Percentiles rank a stretch among this genome's conserved stretches.
phyloP scores from a whole-genome alignment of 495 filamentous ascomycete genomes.

The Aspergillus panamensis region DNA sequence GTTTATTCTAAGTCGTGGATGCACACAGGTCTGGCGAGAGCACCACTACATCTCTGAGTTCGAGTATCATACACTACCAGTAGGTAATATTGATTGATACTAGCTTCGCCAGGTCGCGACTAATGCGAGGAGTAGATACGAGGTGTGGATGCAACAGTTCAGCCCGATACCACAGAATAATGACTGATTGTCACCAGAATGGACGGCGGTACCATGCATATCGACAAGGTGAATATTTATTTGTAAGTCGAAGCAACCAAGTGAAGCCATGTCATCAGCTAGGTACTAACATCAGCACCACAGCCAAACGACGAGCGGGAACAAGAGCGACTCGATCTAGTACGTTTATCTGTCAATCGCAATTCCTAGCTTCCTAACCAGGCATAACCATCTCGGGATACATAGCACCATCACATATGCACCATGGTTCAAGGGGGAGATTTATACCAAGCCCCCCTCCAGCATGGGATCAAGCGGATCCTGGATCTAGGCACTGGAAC shows the following conservation, averaged over 20 bases:
- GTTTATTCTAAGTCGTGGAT: not conserved
- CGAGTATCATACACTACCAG: slow-evolving; percentile 19
- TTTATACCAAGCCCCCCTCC: slow-evolving; percentile 51
- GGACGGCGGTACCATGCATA: slow-evolving; percentile 21
- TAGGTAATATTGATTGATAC: not conserved
- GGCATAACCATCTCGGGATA: not conserved
- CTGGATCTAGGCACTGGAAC: slow-evolving; percentile 48
- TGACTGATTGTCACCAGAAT: slow-evolving; percentile 6
- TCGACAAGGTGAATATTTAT: slow-evolving; percentile 18
- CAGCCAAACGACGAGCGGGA: slow-evolving; percentile 41
- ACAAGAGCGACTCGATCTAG: slow-evolving; percentile 62
- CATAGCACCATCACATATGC: slow-evolving; percentile 45
- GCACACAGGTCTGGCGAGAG: not conserved
- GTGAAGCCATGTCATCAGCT: not conserved
- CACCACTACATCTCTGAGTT: slow-evolving; percentile 13
- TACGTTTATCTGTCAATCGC: slow-evolving; percentile 41
- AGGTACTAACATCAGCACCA: not conserved
- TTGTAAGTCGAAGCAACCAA: slow-evolving; percentile 1
- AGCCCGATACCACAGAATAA: not conserved
- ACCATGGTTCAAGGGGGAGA: slow-evolving; percentile 41
- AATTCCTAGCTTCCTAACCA: not conserved
- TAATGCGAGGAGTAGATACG: slow-evolving; percentile 1
- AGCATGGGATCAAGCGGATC: slow-evolving; percentile 35
- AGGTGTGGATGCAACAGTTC: not conserved
- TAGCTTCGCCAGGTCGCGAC: not conserved